Conservation (phyloP, 768 basidiomycete species). For the Multifurca ochricompacta region DNA sequence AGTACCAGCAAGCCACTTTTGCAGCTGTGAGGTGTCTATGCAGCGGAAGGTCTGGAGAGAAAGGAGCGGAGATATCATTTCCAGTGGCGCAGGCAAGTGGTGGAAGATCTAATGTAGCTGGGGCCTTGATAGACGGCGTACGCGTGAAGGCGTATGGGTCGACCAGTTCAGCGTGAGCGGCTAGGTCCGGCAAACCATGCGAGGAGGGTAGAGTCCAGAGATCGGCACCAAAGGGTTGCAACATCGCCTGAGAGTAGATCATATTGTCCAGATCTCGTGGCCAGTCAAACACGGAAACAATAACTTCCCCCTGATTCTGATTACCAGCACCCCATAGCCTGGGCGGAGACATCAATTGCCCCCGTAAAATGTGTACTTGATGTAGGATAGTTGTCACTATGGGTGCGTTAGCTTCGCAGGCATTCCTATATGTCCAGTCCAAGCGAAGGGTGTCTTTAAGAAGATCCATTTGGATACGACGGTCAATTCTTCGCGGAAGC, state of each 20-base stretch:
- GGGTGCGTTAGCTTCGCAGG: slow-evolving; percentile 34
- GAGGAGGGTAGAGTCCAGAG: slow-evolving; percentile 18
- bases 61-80: slow-evolving; percentile 33
- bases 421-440: slow-evolving; percentile 48
- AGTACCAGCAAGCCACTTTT: slow-evolving; percentile 66
- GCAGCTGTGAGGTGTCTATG: slow-evolving; percentile 48
- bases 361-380: slow-evolving; percentile 34
- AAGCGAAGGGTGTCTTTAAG: slow-evolving; percentile 41
- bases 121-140: background rate
- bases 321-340: slow-evolving; percentile 26
- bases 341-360: slow-evolving; percentile 32
- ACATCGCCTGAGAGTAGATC: slow-evolving; percentile 2
- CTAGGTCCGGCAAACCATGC: background rate
- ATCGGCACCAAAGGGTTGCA: slow-evolving; percentile 20
- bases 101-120: background rate
- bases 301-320: too few relatives aligned
- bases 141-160: background rate
- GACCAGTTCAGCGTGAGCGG: background rate
- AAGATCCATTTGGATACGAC: slow-evolving; percentile 50
- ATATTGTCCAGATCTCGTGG: slow-evolving; percentile 17
- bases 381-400: slow-evolving; percentile 36
- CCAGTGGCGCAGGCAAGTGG: slow-evolving; percentile 21
- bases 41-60: slow-evolving; percentile 32
- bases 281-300: slow-evolving; percentile 21
- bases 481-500: slow-evolving; percentile 46